Percentiles rank a stretch among this genome's conserved stretches.
Evolutionary conservation across 257 asterid genomes (phyloP).

Genomic region (Solanum chaucha): DNA sequence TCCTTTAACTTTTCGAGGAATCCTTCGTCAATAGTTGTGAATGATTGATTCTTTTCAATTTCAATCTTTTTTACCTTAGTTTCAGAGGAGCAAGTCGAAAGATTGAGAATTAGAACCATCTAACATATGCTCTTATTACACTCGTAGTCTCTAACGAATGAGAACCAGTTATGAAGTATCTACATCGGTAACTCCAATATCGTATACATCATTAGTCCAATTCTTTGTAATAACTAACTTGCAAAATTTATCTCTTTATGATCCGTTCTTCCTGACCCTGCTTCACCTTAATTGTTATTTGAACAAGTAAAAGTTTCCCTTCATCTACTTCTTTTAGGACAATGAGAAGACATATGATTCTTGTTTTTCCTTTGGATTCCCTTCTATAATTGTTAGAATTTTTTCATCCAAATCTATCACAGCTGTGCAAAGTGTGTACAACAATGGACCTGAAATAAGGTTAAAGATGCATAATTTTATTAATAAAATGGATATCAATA

Average conservation of each 20-base stretch:
- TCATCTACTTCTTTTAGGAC: neutral
- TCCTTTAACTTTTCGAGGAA: neutral
- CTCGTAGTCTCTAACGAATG: neutral
- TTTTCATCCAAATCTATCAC: constrained; percentile 23
- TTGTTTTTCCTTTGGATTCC: constrained; percentile 20
- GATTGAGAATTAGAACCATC: neutral
- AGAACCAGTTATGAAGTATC: neutral
- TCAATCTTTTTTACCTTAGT: neutral
- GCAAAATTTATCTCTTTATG: neutral
- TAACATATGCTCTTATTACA: neutral
- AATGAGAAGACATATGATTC: constrained; percentile 14
- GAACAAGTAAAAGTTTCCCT: neutral
- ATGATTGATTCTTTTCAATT: no score
- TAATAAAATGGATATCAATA: neutral
- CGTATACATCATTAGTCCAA: neutral
- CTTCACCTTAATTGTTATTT: neutral
- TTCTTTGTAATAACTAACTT: neutral
- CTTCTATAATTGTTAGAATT: constrained; percentile 21
- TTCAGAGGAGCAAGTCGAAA: neutral
- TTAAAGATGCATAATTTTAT: neutral
- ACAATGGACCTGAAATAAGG: constrained; percentile 58
- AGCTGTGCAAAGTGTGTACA: constrained; percentile 27
- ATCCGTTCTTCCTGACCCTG: no score
- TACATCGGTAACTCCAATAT: neutral
- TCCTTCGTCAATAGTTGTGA: neutral